Percentiles rank a stretch among this genome's conserved stretches.
These are phyloP conservation scores for Marasmius oreades DNA, from an alignment of 1,284 basidiomycete species.

Conservation along the genomic window DNA sequence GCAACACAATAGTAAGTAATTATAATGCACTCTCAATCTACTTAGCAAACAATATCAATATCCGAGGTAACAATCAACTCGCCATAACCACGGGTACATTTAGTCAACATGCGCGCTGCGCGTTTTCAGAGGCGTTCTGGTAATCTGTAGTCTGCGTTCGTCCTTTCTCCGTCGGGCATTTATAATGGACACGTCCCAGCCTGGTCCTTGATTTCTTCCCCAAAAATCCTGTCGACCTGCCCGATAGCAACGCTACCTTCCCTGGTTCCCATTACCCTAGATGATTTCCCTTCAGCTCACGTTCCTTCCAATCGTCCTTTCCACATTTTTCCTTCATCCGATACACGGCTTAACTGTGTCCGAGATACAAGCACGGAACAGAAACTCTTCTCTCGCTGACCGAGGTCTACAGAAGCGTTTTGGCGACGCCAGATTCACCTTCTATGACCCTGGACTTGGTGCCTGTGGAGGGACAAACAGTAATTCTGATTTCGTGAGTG, in stretches of 20 bases:
- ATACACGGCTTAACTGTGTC: not conserved
- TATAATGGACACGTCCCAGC: not conserved
- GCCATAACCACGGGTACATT: not conserved
- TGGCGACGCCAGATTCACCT: slow-evolving; percentile 37
- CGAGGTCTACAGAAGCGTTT: slow-evolving; percentile 29
- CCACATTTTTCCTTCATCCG: not conserved
- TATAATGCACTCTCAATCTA: too few species aligned
- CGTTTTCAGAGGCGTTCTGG: not conserved
- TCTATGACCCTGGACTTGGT: slow-evolving; percentile 53
- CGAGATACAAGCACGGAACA: not conserved
- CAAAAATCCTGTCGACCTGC: not conserved
- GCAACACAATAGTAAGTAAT: too few species aligned
- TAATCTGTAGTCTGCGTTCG: not conserved
- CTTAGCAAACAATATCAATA: too few species aligned
- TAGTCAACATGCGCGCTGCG: not conserved
- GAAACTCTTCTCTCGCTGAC: slow-evolving; percentile 4
- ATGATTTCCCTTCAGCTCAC: not conserved
- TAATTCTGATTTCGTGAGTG: slow-evolving; percentile 31
- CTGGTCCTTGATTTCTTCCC: not conserved
- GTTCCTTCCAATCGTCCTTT: not conserved
- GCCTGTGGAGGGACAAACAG: slow-evolving; percentile 34
- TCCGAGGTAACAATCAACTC: not conserved
- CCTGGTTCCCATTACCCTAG: not conserved
- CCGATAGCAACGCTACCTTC: not conserved
- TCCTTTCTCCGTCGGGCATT: not conserved